Evolutionary conservation across 331 rosid species (phyloP).

Genomic region (Pyracantha coccinea): DNA sequence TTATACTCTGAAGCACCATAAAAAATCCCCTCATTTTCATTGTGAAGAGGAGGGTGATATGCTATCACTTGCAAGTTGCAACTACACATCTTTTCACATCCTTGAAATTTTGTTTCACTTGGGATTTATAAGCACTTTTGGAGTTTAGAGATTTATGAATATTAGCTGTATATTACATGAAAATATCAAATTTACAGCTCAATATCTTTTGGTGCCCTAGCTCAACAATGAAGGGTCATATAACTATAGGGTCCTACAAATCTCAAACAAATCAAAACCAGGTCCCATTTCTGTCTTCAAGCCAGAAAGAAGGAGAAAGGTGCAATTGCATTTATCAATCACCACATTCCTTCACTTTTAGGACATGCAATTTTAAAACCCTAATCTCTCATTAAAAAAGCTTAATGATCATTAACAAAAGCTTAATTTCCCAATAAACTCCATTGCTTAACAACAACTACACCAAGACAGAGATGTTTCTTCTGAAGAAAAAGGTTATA

Average conservation of each 20-base stretch:
- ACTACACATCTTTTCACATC: not conserved
- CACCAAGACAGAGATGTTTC: not conserved
- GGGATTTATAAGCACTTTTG: not conserved
- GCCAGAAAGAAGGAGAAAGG: not conserved
- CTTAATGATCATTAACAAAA: not conserved
- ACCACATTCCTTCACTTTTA: not conserved
- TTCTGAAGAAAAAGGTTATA: not conserved
- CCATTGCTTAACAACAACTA: not conserved
- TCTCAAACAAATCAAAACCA: not conserved
- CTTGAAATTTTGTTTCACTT: not conserved
- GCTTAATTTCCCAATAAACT: not conserved
- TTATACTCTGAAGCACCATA: too few relatives aligned
- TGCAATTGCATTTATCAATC: not conserved
- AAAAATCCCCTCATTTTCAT: too few relatives aligned
- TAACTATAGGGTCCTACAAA: slow-evolving; percentile 1
- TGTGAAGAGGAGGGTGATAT: too few relatives aligned
- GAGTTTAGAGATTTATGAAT: not conserved
- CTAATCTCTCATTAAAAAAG: not conserved
- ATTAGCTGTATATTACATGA: not conserved
- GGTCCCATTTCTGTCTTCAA: slow-evolving; percentile 1
- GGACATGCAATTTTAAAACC: not conserved
- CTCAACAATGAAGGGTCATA: not conserved
- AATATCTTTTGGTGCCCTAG: not conserved
- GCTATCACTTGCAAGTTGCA: too few relatives aligned
- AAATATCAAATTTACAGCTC: not conserved